Base-by-base conservation (phyloP, 2,329 filamentous ascomycete species). In the Monosporascus sp. region DNA sequence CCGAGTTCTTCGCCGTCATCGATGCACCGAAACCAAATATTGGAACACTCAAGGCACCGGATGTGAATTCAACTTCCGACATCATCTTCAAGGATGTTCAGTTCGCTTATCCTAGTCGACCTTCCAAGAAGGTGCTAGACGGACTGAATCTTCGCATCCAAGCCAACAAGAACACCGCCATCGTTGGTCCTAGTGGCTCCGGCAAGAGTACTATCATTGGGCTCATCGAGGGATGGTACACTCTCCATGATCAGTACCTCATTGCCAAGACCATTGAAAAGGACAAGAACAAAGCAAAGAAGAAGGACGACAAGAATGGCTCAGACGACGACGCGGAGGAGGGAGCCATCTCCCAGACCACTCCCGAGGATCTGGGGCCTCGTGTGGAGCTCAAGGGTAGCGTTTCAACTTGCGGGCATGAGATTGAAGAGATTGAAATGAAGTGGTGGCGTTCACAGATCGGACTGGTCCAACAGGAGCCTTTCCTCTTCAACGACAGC, bases 191-290 rank as follows among this genome's bases (percentile, higher is more conserved):
- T 1, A 87, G 83, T 7, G 87, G 87, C 0, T 83, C 79, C 4
- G 87, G 87, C 0, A 90, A 90, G 66, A 87, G 82, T 49, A 90
- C 86, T 1, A 80, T 89, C 11, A 79, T 89, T 0, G 84, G 81
- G 0, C 70, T 90, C 2, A 71, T 89, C 1, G 81, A 89, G 62
- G 74, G 85, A 27, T 89, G 85, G 83, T 89, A 89, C 62, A 78
- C 81, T 6, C 72, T 85, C 0, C 70, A 77, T 43, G 70, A 75
- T 3, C 74, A 80, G 51, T 68, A 76, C 49, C 58, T 72, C 15
- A 71, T 80, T 27, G 22, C 73, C 70, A 14, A 74, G 60, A 69
- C 73, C 2, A 65, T 73, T 37, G 72, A 66, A 36, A 69, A 68
- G 54, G 69, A 68, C 41, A 64, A 65, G 53, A 57, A 58, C 48